Conservation (phyloP, 371 early-diverging fungal genomes). For the Mortierella sp. region DNA sequence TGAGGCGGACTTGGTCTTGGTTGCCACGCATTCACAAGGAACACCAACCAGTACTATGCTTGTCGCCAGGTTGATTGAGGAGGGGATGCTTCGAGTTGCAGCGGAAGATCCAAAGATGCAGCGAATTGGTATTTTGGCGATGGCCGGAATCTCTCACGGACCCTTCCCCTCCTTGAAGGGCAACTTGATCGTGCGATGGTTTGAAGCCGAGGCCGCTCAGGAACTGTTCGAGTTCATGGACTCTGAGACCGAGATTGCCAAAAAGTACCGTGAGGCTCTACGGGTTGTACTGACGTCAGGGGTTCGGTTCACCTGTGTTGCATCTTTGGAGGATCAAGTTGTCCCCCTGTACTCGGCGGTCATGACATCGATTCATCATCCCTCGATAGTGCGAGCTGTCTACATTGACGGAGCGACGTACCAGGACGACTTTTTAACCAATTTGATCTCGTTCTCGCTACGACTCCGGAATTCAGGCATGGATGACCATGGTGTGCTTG, state of each 20-base stretch:
- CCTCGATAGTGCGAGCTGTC: constrained; percentile 88
- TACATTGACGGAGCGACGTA: constrained; percentile 87
- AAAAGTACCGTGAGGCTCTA: constrained; percentile 77
- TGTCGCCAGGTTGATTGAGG: constrained; percentile 75
- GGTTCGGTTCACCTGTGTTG: constrained; percentile 76
- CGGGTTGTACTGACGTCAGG: constrained; percentile 73
- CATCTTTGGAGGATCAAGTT: constrained; percentile 93
- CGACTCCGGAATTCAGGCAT: constrained; percentile 88
- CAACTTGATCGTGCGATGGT: constrained; percentile 85
- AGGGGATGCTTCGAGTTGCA: constrained; percentile 65
- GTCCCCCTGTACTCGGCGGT: constrained; percentile 95
- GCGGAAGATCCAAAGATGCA: constrained; percentile 68
- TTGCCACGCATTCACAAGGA: constrained; percentile 94
- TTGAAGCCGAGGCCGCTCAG: constrained; percentile 90
- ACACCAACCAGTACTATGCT: constrained; percentile 90
- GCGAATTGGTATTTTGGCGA: constrained; percentile 83
- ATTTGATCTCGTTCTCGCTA: constrained; percentile 86
- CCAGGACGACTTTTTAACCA: constrained; percentile 87
- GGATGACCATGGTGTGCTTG: constrained; percentile 86
- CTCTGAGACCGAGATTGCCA: constrained; percentile 75
- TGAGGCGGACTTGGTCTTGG: constrained; percentile 84
- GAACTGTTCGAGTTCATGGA: constrained; percentile 95
- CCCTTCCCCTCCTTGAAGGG: constrained; percentile 89
- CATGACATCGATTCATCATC: constrained; percentile 88
- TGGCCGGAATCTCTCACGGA: constrained; percentile 95